Base-by-base conservation (phyloP, 495 filamentous ascomycete genomes). In the Neurospora sp. region DNA sequence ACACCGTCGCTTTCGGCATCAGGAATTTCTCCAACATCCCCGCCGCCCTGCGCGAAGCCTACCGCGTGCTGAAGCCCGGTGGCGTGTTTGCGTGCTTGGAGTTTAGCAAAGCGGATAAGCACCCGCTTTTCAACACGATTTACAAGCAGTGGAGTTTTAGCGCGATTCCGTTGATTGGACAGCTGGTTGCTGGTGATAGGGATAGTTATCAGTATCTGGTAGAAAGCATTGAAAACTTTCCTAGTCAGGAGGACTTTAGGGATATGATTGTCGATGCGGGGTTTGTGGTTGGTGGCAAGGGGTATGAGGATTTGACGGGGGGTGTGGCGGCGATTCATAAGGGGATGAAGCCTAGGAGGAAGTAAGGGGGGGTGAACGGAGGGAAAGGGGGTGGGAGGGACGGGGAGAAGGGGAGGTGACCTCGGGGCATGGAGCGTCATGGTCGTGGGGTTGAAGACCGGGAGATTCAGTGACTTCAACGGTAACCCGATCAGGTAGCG, bases 171-270 rank as follows among this genome's bases (percentile, higher is more conserved):
- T 77, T 99, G 66, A 97, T 99, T 80, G 96, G 96, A 20, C 94
- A 99, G 84, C 76, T 99, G 75, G 94, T 99, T 39, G 96, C 96
- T 4, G 95, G 92, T 3, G 96, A 99, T 80, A 86, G 96, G 70
- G 94, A 94, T 76, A 97, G 93, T 79, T 99, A 99, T 82, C 96
- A 98, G 88, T 99, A 99, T 84, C 83, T 99, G 42, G 96, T 98
- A 37, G 96, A 99, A 88, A 97, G 93, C 83, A 98, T 99, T 84
- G 94, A 97, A 85, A 84, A 87, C 48, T 99, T 98, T 79, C 96
- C 96, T 4, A 88, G 84, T 70, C 96, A 99, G 85, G 84, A 88
- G 70, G 89, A 93, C 78, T 98, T 94, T 81, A 84, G 89, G 76
- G 88, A 88, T 62, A 96, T 98, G 94, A 96, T 99, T 78, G 83